Evolutionary conservation across 1,139 yeast genomes (phyloP).

Genomic region (Pichia norvegensis): DNA sequence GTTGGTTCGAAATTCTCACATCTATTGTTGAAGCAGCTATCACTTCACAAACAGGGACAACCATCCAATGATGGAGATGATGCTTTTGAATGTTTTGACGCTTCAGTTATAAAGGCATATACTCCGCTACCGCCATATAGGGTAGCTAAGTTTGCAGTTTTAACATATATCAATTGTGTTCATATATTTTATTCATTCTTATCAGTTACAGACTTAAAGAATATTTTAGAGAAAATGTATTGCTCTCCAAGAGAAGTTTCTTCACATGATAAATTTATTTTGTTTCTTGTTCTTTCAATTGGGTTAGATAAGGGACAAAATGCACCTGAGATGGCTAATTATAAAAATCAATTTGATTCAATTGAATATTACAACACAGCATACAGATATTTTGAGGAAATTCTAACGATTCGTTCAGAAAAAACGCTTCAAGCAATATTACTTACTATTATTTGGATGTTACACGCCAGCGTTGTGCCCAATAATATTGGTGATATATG

Average conservation of each 20-base stretch:
- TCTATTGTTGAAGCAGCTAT: conserved; percentile 18
- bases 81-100: conserved; percentile 16
- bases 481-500: conserved; percentile 23
- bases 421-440: conserved; percentile 18
- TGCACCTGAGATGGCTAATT: conserved; percentile 4
- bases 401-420: conserved; percentile 18
- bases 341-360: conserved; percentile 18
- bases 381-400: conserved; percentile 18
- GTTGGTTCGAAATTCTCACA: conserved; percentile 20
- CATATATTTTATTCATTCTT: conserved; percentile 20
- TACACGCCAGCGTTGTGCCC: conserved; percentile 16
- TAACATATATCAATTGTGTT: conserved; percentile 15
- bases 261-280: conserved; percentile 18
- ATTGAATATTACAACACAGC: conserved; percentile 21
- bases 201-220: conserved; percentile 12
- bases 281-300: conserved; percentile 20
- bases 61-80: conserved; percentile 1
- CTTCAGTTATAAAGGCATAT: conserved; percentile 13
- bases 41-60: conserved; percentile 13
- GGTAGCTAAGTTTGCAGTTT: conserved; percentile 14
- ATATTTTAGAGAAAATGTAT: conserved; percentile 11
- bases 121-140: conserved; percentile 19
- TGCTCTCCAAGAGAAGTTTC: conserved; percentile 13
- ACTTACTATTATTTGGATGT: conserved; percentile 19
- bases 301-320: conserved; percentile 12